Base-by-base conservation (phyloP, 768 basidiomycete genomes). In the Hygrocybe coccinea region DNA sequence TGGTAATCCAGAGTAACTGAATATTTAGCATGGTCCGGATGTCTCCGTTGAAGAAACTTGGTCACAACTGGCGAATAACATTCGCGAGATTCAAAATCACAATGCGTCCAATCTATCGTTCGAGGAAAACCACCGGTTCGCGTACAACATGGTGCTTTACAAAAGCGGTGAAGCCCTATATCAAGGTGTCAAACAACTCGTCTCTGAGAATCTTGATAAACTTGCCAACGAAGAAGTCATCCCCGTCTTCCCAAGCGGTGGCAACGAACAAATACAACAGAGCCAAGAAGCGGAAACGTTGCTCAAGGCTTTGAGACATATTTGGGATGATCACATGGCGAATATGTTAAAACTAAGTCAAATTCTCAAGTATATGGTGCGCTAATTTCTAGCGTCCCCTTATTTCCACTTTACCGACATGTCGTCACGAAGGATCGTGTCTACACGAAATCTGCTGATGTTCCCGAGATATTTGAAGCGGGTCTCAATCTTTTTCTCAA, bases 281-380 rank as follows among this genome's bases (percentile, higher is more conserved):
- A 87, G 81, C 44, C 84, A 89, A 62, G 92, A 94, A 65, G 90
- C 87, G 0, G 95, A 97, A 65, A 70, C 84, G 52, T 77, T 98
- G 54, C 71, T 98, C 66, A 94, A 89, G 65, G 87, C 89, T 25
- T 59, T 97, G 52, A 82, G 82, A 65, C 79, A 80, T 29, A 88
- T 95, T 0, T 98, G 97, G 95, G 89, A 95, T 54, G 93, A 97
- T 67, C 97, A 99, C 69, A 84, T 77, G 4, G 84, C 86, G 10
- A 91, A 86, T 67, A 91, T 97, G 90, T 75, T 79, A 24, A 91
- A 95, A 68, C 69, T 99, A 56, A 83, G 86, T 10, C 92, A 94
- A 69, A 82, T 99, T 39, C 76, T 98, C 60, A 92, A 90, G 66
- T 99, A 99, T 67, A 97, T 99, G 94, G 97, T 97, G 63, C 54